phyloP scores from a whole-genome alignment of 495 filamentous ascomycete species.

The Platismatia glauca region DNA sequence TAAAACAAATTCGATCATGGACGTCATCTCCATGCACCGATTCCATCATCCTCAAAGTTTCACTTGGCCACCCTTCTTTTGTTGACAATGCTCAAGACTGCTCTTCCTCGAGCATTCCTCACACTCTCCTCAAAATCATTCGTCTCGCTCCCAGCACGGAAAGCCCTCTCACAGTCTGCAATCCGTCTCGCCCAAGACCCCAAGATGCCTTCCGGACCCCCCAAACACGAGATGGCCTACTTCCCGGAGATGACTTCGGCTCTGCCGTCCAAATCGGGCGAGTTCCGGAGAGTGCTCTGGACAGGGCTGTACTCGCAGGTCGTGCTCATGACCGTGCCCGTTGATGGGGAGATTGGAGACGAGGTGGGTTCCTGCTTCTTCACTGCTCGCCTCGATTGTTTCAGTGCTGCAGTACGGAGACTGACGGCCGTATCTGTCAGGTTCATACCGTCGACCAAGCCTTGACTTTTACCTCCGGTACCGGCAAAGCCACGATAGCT shows the following conservation, averaged over 20 bases:
- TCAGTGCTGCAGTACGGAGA: background rate
- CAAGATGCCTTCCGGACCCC: slow-evolving; percentile 33
- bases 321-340: slow-evolving; percentile 55
- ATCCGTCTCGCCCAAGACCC: slow-evolving; percentile 22
- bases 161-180: slow-evolving; percentile 24
- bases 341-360: slow-evolving; percentile 56
- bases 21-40: slow-evolving; percentile 8
- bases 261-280: slow-evolving; percentile 41
- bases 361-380: slow-evolving; percentile 35
- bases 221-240: slow-evolving; percentile 49
- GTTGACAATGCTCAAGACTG: slow-evolving; percentile 4
- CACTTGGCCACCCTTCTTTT: background rate
- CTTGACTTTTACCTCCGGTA: slow-evolving; percentile 54
- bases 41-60: background rate
- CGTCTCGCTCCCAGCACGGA: background rate
- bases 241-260: slow-evolving; percentile 45
- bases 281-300: slow-evolving; percentile 54
- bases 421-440: slow-evolving; percentile 14
- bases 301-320: slow-evolving; percentile 56
- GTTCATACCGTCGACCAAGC: slow-evolving; percentile 52
- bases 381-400: background rate
- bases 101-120: background rate
- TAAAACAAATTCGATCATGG: slow-evolving; percentile 4
- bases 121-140: background rate
- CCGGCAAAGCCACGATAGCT: slow-evolving; percentile 47